Percentiles rank a stretch among this genome's conserved stretches.
These are phyloP conservation scores for Penicillium sp. DNA, from an alignment of 2,329 filamentous ascomycete genomes.

Conservation along the genomic window DNA sequence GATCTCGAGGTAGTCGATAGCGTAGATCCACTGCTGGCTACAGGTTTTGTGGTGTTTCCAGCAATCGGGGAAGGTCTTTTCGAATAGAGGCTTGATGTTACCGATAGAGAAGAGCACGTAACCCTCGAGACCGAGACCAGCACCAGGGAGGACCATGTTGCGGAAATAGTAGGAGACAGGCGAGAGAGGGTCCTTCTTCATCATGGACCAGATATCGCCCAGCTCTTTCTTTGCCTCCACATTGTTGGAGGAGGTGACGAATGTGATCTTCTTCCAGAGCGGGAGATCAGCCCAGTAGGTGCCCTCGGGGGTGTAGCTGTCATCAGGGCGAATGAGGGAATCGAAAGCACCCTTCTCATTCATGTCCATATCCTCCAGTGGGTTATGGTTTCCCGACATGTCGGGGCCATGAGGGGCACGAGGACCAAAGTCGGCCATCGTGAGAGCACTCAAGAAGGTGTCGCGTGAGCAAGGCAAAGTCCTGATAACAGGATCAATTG, in stretches of 20 bases:
- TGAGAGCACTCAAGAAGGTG: constrained; percentile 8
- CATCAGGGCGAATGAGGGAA: constrained; percentile 79
- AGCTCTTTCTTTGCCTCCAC: constrained; percentile 69
- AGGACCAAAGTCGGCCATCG: constrained; percentile 41
- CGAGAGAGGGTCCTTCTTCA: constrained; percentile 80
- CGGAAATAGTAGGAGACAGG: constrained; percentile 83
- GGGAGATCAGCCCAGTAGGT: constrained; percentile 92
- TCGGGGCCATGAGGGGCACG: constrained; percentile 50
- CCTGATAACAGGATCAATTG: constrained; percentile 5
- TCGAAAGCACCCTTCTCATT: constrained; percentile 67
- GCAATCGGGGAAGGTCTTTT: constrained; percentile 71
- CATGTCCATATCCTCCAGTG: constrained; percentile 52
- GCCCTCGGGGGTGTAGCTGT: constrained; percentile 78
- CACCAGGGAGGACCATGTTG: constrained; percentile 88
- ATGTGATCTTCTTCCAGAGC: constrained; percentile 65
- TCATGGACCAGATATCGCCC: constrained; percentile 67
- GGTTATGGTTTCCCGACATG: constrained; percentile 45
- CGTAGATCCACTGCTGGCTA: constrained; percentile 73
- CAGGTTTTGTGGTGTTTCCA: constrained; percentile 70
- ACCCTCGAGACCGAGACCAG: constrained; percentile 86
- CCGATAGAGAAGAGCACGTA: constrained; percentile 98
- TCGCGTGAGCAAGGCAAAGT: constrained; percentile 6
- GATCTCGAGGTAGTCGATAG: constrained; percentile 89
- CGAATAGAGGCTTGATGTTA: constrained; percentile 80
- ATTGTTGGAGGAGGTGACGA: constrained; percentile 71